Percentiles rank a stretch among this genome's conserved stretches.
Evolutionary conservation across 176 grass and related monocot genomes (phyloP).

Genomic region (Miscanthus lutarioriparius): DNA sequence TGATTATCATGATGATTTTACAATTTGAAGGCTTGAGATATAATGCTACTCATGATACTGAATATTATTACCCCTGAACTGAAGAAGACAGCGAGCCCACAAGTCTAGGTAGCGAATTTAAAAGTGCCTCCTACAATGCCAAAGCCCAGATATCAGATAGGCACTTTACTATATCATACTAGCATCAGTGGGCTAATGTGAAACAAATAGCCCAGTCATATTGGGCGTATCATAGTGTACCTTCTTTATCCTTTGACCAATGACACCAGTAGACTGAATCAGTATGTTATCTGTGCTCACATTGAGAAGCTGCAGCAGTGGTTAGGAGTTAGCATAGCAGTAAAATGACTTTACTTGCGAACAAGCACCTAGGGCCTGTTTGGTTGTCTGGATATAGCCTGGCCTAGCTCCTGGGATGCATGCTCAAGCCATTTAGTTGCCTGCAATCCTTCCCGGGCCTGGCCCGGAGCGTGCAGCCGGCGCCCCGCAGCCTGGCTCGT

Average conservation of each 20-base stretch:
- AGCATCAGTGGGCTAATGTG: not conserved
- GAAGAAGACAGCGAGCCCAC: constrained; percentile 75
- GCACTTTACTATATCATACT: constrained; percentile 29
- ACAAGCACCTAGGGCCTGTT: not conserved
- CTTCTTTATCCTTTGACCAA: constrained; percentile 99
- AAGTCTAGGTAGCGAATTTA: constrained; percentile 86
- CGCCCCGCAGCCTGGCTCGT: too few species aligned
- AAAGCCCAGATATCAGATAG: constrained; percentile 39
- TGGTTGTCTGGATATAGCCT: too few species aligned
- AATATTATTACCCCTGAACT: constrained; percentile 58
- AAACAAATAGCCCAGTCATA: constrained; percentile 30
- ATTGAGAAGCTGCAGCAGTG: constrained; percentile 63
- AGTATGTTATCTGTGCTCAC: constrained; percentile 65
- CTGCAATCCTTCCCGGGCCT: too few species aligned
- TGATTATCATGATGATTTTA: constrained; percentile 24
- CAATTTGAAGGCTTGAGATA: constrained; percentile 3
- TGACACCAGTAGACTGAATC: constrained; percentile 96
- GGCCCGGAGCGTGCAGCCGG: too few species aligned
- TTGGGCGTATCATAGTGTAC: constrained; percentile 25
- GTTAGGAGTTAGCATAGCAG: constrained; percentile 21
- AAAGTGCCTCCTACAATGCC: constrained; percentile 77
- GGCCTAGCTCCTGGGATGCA: too few species aligned
- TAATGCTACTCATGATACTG: constrained; percentile 4
- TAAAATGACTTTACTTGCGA: not conserved
- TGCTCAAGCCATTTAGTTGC: too few species aligned